A percentile compares a stretch with the other conserved stretches of the same genome.
Conservation (phyloP, 495 filamentous ascomycete genomes). For the Penicillium taxi region DNA sequence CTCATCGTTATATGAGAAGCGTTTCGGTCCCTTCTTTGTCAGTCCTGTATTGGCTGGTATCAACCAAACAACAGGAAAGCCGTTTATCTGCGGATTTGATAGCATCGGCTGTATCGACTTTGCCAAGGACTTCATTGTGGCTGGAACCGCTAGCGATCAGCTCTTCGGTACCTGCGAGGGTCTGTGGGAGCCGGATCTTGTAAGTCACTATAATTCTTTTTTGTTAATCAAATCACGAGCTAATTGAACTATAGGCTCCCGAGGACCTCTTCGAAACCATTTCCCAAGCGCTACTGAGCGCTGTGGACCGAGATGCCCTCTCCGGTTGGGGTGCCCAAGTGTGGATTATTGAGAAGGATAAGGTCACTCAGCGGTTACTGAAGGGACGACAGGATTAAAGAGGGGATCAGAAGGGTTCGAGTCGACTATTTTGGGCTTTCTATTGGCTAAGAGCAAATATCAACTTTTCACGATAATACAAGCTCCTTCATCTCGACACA, state of each 20-base stretch:
- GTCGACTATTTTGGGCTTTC: conserved; percentile 21
- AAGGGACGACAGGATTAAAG: conserved; percentile 75
- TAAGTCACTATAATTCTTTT: conserved; percentile 34
- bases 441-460: conserved; percentile 22
- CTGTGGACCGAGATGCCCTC: conserved; percentile 90
- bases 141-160: conserved; percentile 92
- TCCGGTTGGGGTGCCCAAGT: conserved; percentile 98
- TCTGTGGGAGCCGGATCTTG: conserved; percentile 94
- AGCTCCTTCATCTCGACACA: conserved; percentile 19
- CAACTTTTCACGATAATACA: conserved; percentile 26
- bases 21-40: conserved; percentile 95
- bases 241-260: conserved; percentile 53
- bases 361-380: conserved; percentile 94
- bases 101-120: conserved; percentile 99
- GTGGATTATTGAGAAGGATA: conserved; percentile 99
- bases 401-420: conserved; percentile 5
- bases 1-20: conserved; percentile 79
- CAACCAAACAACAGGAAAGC: conserved; percentile 82
- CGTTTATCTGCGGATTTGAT: conserved; percentile 98
- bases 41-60: conserved; percentile 90
- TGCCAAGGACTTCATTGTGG: conserved; percentile 98
- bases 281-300: conserved; percentile 92
- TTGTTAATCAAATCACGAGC: conserved; percentile 3
- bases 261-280: conserved; percentile 98
- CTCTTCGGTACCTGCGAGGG: conserved; percentile 98